Evolutionary conservation across 345 rosid genomes (phyloP), one percentile per base, ranked within the genome.

Genomic region (Fremontodendron californicum): DNA sequence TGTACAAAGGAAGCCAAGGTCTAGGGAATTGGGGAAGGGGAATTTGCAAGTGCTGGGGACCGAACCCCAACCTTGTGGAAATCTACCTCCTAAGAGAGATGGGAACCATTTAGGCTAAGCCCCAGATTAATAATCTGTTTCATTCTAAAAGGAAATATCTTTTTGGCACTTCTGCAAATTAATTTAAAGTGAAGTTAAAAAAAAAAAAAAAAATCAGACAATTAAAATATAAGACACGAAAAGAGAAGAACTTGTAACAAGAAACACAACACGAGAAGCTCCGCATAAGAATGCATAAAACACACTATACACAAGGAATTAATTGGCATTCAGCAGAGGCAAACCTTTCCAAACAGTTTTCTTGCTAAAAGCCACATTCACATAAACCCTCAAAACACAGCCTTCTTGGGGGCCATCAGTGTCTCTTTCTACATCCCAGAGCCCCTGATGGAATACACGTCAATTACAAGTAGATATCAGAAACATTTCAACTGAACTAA

Each of bases 321-420:
- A 35, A 37, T 57, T 3, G 43, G 42, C 21, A 69, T 27, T 57
- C 21, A 61, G 66, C 25, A 73, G 67, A 64, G 48, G 57, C 89
- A 79, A 77, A 96, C 99, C 98, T 93, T 87, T 96, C 89, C 95
- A 96, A 78, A 96, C 86, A 62, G 98, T 93, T 86, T 79, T 93
- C 88, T 92, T 96, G 79, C 84, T 81, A 89, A 93, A 96, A 76
- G 91, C 94, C 86, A 96, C 93, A 81, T 89, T 88, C 74, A 92
- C 82, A 77, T 88, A 90, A 60, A 93, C 86, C 58, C 76, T 82
- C 90, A 96, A 75, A 79, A 85, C 73, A 82, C 90, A 93, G 77
- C 95, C 86, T 79, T 89, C 94, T 78, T 86, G 84, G 6, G 89
- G 74, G 70, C 76, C 88, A 76, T 84, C 82, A 68, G 71, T 79